phyloP scores from a whole-genome alignment of 495 filamentous ascomycete species.

The Lepidopterella palustris region DNA sequence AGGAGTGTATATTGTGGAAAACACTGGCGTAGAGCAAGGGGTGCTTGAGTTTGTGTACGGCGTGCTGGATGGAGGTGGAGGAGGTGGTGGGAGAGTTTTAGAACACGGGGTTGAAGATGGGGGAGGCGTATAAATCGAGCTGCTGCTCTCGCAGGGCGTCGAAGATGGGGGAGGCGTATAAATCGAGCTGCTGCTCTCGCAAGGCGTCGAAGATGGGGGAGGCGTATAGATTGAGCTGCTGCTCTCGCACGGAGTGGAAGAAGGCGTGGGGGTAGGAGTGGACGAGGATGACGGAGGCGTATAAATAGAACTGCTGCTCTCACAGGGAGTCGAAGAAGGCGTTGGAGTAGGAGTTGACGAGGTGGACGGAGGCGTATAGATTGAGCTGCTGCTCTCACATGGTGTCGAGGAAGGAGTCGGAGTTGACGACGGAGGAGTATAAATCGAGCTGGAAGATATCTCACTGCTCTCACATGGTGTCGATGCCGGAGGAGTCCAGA shows the following conservation, averaged over 20 bases:
- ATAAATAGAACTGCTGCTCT: not conserved
- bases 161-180: conserved; percentile 12
- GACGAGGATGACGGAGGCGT: not conserved
- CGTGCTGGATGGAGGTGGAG: not conserved
- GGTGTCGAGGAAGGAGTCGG: not conserved
- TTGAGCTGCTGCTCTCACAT: not conserved
- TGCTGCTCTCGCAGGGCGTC: not conserved
- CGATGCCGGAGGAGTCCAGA: no score
- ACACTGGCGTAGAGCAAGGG: no score
- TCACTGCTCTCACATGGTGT: not conserved
- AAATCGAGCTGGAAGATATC: not conserved
- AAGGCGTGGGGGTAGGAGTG: not conserved
- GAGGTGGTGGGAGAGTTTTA: conserved; percentile 3
- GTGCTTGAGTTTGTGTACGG: not conserved
- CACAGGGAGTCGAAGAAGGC: not conserved
- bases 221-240: conserved; percentile 10
- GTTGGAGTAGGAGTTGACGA: not conserved
- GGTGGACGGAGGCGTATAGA: not conserved
- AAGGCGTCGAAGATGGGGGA: conserved; percentile 3
- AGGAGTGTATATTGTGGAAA: conserved; percentile 1
- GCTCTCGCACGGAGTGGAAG: not conserved
- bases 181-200: not conserved
- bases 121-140: conserved; percentile 2
- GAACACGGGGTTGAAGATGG: conserved; percentile 2
- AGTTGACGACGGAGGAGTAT: not conserved